These are phyloP conservation scores for Ceratobasidium sp. DNA, from an alignment of 1,284 basidiomycete genomes.

Conservation along the genomic window DNA sequence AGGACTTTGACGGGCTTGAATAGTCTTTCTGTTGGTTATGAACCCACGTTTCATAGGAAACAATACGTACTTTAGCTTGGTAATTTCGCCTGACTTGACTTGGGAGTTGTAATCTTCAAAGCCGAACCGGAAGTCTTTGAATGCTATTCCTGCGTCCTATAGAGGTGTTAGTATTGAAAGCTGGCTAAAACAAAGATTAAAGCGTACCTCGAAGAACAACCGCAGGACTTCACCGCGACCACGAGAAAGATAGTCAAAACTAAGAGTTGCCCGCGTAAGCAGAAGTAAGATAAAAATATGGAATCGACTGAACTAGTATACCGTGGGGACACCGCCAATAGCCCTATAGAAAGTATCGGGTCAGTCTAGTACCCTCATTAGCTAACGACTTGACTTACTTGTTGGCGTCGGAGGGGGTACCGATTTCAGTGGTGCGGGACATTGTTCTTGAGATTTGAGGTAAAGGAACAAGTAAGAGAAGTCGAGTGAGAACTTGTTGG, in stretches of 20 bases:
- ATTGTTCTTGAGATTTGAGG: neutral
- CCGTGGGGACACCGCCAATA: conserved; percentile 36
- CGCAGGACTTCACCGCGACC: conserved; percentile 42
- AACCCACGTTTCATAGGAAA: neutral
- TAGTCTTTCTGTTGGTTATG: neutral
- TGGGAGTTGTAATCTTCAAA: conserved; percentile 32
- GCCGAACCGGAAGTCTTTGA: conserved; percentile 30
- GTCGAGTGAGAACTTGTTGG: neutral
- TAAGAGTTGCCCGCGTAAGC: neutral
- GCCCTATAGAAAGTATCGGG: conserved; percentile 1
- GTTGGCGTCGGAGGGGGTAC: conserved; percentile 34
- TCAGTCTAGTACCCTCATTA: neutral
- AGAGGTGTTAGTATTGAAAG: neutral
- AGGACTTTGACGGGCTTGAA: conserved; percentile 26
- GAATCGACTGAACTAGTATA: conserved; percentile 20
- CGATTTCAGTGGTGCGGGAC: conserved; percentile 27
- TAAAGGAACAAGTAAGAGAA: neutral
- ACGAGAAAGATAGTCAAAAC: conserved; percentile 27
- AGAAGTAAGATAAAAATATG: neutral
- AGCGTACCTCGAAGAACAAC: conserved; percentile 33
- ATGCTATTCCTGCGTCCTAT: conserved; percentile 40
- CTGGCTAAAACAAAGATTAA: neutral
- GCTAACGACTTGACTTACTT: conserved; percentile 9
- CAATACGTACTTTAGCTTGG: conserved; percentile 19
- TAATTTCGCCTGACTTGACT: conserved; percentile 35